These are phyloP conservation scores for Solanum arcanum DNA, from an alignment of 257 asterid genomes.

Conservation along the genomic window DNA sequence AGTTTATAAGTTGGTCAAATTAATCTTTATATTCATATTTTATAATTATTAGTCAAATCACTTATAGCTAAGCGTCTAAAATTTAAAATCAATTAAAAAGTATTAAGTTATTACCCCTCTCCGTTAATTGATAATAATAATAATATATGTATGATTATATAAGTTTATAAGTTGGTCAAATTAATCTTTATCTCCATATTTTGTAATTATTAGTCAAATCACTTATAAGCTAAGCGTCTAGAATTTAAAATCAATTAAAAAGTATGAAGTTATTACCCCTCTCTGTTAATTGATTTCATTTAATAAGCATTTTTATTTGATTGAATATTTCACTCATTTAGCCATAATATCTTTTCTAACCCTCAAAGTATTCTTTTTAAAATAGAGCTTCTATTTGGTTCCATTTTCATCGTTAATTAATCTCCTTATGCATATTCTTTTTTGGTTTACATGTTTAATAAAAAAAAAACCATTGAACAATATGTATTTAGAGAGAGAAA, in stretches of 20 bases:
- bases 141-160: not conserved
- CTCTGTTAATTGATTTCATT: not conserved
- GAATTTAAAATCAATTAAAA: not conserved
- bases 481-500: not conserved
- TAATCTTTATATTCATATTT: no score
- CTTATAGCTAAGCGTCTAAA: no score
- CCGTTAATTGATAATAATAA: no score
- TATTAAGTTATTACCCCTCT: no score
- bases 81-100: no score
- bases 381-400: not conserved
- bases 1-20: no score
- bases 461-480: not conserved
- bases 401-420: not conserved
- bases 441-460: not conserved
- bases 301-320: not conserved
- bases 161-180: not conserved
- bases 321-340: not conserved
- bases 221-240: not conserved
- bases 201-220: not conserved
- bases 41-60: no score
- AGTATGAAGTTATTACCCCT: not conserved
- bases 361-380: not conserved
- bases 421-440: not conserved
- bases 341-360: not conserved
- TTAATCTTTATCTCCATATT: no score